Evolutionary conservation across 768 basidiomycete species (phyloP), one percentile per base, ranked within the genome.

Genomic region (Russula earlei): DNA sequence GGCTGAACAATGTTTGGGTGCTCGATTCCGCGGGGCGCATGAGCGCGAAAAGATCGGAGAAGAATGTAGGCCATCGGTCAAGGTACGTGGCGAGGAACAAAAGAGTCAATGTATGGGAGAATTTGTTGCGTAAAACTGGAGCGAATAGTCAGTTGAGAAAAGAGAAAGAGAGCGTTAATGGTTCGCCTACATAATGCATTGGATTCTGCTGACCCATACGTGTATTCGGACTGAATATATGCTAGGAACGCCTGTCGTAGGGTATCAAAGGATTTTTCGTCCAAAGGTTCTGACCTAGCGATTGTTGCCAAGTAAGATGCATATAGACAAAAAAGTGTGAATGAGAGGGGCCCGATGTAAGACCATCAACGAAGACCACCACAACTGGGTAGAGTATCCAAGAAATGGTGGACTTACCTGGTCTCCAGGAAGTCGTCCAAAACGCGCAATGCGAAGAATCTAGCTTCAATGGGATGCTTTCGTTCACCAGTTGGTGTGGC

Each of bases 71-170:
- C 84, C 90, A 90, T 71, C 87, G 87, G 52, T 84, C 79, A 61
- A 83, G 79, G 70, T 95, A 96, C 12, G 87, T 84, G 74, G 83
- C 84, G 49, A 94, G 78, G 72, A 94, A 94, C 72, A 94, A 83
- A 47, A 91, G 79, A 1, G 90, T 87, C 56, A 93, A 75, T 36
- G 90, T 90, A 73, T 92, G 90, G 25, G 89, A 88, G 72, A 92
- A 91, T 70, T 96, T 96, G 76, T 97, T 97, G 67, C 94, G 84
- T 52, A 97, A 72, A 71, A 88, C 91, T 94, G 59, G 33, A 49
- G 31, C 38, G 50, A 50, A 58, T 40, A 50, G 61, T 65, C 54
- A 62, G 56, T 49, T 11, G 52, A 47, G 43, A 49, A 27, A 51
- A 31, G 52, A 47, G 43, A 49, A 27, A 51, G 33, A 55, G 45